A percentile compares a stretch with the other conserved stretches of the same genome.
Evolutionary conservation across 495 filamentous ascomycete species (phyloP).

Genomic region (Penicillium waksmanii): DNA sequence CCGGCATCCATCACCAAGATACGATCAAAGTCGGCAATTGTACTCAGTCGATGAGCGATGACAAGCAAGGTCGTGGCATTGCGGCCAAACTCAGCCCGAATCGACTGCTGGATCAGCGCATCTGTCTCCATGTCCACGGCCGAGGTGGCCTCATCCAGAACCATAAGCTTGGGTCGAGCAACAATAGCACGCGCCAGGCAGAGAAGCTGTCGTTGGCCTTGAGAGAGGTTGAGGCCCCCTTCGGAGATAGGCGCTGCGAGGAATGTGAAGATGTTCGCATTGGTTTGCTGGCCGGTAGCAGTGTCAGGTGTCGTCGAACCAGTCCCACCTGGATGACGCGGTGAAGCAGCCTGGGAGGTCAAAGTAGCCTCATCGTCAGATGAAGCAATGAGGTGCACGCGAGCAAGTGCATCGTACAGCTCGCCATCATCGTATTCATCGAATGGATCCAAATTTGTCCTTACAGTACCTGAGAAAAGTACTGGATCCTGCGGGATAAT

Average conservation of each 20-base stretch:
- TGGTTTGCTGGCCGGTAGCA: conserved; percentile 38
- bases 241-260: conserved; percentile 69
- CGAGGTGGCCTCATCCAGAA: conserved; percentile 88
- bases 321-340: conserved; percentile 24
- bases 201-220: conserved; percentile 86
- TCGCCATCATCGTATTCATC: conserved; percentile 70
- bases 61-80: conserved; percentile 77
- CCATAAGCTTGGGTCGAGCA: conserved; percentile 77
- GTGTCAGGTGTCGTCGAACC: conserved; percentile 32
- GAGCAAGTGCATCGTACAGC: conserved; percentile 72
- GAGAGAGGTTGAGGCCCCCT: conserved; percentile 79
- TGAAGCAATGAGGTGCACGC: conserved; percentile 70
- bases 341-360: conserved; percentile 36
- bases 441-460: conserved; percentile 83
- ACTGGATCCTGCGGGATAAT: conserved; percentile 90
- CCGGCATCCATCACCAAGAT: conserved; percentile 84
- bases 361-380: conserved; percentile 37
- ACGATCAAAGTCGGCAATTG: conserved; percentile 83
- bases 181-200: conserved; percentile 89
- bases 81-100: conserved; percentile 74
- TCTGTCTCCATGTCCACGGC: conserved; percentile 90
- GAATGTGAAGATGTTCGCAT: conserved; percentile 65
- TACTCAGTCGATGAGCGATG: conserved; percentile 85
- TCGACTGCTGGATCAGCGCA: conserved; percentile 77
- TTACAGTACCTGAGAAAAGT: conserved; percentile 83